These are phyloP conservation scores for Trichomonascaceae sp. DNA, from an alignment of 1,139 yeast species.

Conservation along the genomic window DNA sequence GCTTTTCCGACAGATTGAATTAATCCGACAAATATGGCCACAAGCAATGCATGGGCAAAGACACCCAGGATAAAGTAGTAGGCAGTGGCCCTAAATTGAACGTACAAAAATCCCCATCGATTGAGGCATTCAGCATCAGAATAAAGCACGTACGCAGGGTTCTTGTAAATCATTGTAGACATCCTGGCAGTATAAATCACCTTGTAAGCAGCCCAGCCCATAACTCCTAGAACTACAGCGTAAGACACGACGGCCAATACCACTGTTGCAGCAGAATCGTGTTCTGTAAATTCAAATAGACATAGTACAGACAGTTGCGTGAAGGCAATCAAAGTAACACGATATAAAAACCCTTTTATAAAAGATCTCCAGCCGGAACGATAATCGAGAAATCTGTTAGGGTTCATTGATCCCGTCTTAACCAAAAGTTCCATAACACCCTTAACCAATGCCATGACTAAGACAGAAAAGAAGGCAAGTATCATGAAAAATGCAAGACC, in stretches of 20 bases:
- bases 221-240: conserved; percentile 48
- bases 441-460: conserved; percentile 62
- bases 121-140: conserved; percentile 79
- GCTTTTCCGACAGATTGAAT: conserved; percentile 73
- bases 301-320: conserved; percentile 81
- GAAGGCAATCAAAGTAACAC: conserved; percentile 73
- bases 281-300: conserved; percentile 80
- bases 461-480: conserved; percentile 65
- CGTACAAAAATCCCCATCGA: conserved; percentile 87
- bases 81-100: conserved; percentile 81
- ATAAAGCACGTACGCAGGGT: conserved; percentile 85
- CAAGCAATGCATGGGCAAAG: conserved; percentile 59
- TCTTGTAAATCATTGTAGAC: conserved; percentile 68
- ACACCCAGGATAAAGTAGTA: conserved; percentile 74
- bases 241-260: conserved; percentile 71
- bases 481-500: conserved; percentile 78
- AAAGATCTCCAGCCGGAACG: conserved; percentile 75
- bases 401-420: conserved; percentile 53
- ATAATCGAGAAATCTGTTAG: conserved; percentile 61
- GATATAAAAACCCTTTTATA: conserved; percentile 81
- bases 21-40: conserved; percentile 81
- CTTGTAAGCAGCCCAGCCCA: conserved; percentile 67
- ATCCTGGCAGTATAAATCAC: conserved; percentile 66
- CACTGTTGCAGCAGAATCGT: conserved; percentile 78
- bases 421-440: conserved; percentile 67